Evolutionary conservation across 2,329 filamentous ascomycete genomes (phyloP).

Genomic region (Xylariaceae sp.): DNA sequence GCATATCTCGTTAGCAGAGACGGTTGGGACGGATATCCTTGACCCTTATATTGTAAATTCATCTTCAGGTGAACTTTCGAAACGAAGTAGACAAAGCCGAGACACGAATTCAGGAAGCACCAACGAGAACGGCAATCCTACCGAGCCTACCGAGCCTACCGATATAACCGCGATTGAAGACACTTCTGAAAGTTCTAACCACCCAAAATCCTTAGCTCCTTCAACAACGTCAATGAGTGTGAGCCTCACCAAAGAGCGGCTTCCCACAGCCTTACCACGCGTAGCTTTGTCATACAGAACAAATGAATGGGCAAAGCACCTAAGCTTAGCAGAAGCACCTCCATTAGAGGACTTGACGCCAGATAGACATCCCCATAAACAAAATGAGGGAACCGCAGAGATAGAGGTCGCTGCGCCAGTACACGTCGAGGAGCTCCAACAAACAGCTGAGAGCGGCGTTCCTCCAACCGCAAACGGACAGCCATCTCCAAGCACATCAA

Average conservation of each 20-base stretch:
- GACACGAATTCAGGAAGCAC: constrained; percentile 18
- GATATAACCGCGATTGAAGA: constrained; percentile 19
- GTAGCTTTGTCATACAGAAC: constrained; percentile 81
- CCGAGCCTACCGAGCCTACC: constrained; percentile 5
- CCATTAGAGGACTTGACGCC: constrained; percentile 58
- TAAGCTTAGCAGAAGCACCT: constrained; percentile 71
- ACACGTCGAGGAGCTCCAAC: constrained; percentile 59
- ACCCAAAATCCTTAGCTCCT: constrained; percentile 36
- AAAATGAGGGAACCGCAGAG: constrained; percentile 28
- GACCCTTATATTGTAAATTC: constrained; percentile 20
- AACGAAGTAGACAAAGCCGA: constrained; percentile 24
- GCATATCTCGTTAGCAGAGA: constrained; percentile 30
- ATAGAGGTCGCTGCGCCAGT: constrained; percentile 57
- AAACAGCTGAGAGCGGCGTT: constrained; percentile 53
- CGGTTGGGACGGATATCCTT: constrained; percentile 30
- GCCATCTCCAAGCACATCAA: constrained; percentile 31
- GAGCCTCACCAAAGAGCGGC: constrained; percentile 54
- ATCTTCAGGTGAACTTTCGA: constrained; percentile 19
- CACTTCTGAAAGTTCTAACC: constrained; percentile 21
- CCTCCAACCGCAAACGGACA: constrained; percentile 38
- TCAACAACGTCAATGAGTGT: constrained; percentile 30
- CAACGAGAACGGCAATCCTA: constrained; percentile 16
- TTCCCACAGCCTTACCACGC: constrained; percentile 69
- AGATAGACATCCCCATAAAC: constrained; percentile 37
- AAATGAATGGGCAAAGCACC: constrained; percentile 94